Conservation (phyloP, 805 yeast genomes). For the Tetrapisispora taiwanensis region DNA sequence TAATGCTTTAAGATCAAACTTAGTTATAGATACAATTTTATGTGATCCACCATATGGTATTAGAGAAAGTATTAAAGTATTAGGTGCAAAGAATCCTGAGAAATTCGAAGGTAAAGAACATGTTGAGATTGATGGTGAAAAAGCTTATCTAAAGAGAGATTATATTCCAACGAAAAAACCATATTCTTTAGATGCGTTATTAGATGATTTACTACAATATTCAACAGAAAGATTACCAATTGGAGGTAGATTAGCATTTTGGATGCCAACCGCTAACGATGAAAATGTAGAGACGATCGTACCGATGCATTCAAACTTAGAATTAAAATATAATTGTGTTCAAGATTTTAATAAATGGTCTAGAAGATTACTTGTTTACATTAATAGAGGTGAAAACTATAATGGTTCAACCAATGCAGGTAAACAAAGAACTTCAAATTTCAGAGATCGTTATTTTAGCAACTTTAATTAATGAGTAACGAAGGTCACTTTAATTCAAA, state of each 20-base stretch:
- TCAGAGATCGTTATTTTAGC: slow-evolving; percentile 67
- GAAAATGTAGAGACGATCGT: slow-evolving; percentile 58
- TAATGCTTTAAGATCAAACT: slow-evolving; percentile 56
- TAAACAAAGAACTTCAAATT: slow-evolving; percentile 42
- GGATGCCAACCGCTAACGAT: slow-evolving; percentile 97
- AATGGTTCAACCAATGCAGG: slow-evolving; percentile 39
- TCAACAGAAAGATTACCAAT: slow-evolving; percentile 61
- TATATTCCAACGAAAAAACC: slow-evolving; percentile 91
- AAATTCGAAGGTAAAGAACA: slow-evolving; percentile 64
- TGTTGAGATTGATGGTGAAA: slow-evolving; percentile 65
- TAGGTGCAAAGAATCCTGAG: slow-evolving; percentile 70
- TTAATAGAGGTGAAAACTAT: slow-evolving; percentile 48
- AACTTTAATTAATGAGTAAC: slow-evolving; percentile 38
- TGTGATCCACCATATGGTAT: slow-evolving; percentile 99
- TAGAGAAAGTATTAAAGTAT: slow-evolving; percentile 85
- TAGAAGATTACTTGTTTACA: slow-evolving; percentile 72
- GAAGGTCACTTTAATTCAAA: neutral
- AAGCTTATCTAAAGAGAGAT: slow-evolving; percentile 67
- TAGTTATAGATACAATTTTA: slow-evolving; percentile 67
- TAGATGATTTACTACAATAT: slow-evolving; percentile 70
- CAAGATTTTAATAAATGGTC: slow-evolving; percentile 94
- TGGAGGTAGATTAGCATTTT: slow-evolving; percentile 77
- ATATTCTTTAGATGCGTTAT: slow-evolving; percentile 62
- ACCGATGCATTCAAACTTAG: slow-evolving; percentile 69
- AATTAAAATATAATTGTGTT: slow-evolving; percentile 61